These are phyloP conservation scores for Kwoniella sp. DNA, from an alignment of 768 basidiomycete species.

Conservation along the genomic window DNA sequence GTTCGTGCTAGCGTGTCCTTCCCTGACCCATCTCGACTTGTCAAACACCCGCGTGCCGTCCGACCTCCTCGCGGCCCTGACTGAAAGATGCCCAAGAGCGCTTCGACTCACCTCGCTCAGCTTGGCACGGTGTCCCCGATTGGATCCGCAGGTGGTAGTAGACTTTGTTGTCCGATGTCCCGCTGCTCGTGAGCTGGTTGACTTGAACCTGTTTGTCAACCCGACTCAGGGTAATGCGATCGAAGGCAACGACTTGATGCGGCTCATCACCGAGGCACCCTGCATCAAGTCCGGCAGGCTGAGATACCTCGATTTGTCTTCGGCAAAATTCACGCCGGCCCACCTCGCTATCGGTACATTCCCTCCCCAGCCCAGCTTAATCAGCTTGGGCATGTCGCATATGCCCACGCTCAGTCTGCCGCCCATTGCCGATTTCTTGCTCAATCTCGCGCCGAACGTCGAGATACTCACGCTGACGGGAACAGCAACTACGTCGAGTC, in stretches of 20 bases:
- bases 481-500: conserved; percentile 65
- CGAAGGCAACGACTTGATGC: conserved; percentile 69
- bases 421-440: conserved; percentile 70
- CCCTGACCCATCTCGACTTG: conserved; percentile 56
- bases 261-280: conserved; percentile 73
- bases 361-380: conserved; percentile 70
- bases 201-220: conserved; percentile 74
- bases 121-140: conserved; percentile 79
- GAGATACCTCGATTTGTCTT: conserved; percentile 87
- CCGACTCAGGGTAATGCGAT: conserved; percentile 70
- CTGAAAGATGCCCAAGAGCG: conserved; percentile 60
- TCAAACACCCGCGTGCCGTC: conserved; percentile 54
- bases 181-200: conserved; percentile 63
- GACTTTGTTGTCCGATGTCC: conserved; percentile 71
- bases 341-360: conserved; percentile 61
- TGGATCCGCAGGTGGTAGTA: conserved; percentile 77
- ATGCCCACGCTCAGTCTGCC: conserved; percentile 72
- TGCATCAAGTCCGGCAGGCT: conserved; percentile 76
- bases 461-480: conserved; percentile 86
- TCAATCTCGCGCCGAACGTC: conserved; percentile 69
- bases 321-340: conserved; percentile 69
- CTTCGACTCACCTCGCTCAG: conserved; percentile 76
- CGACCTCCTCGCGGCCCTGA: conserved; percentile 55
- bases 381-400: conserved; percentile 87
- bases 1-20: conserved; percentile 48